Percentiles rank a stretch among this genome's conserved stretches.
phyloP scores from a whole-genome alignment of 306 rosid species.

The Lablab purpureus region DNA sequence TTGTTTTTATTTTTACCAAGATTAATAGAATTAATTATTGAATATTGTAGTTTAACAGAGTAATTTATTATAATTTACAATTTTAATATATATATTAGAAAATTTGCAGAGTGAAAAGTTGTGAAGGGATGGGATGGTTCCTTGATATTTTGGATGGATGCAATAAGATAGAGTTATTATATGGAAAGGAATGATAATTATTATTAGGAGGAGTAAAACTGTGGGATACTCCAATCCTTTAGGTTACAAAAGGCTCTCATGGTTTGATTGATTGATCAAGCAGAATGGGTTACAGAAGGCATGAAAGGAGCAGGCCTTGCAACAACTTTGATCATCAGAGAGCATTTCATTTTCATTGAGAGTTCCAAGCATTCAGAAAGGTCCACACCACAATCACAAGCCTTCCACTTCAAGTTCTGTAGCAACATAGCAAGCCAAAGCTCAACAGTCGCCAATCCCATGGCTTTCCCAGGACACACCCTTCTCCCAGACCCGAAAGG shows the following conservation, averaged over 20 bases:
- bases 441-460: slow-evolving; percentile 79
- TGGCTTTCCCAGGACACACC: slow-evolving; percentile 83
- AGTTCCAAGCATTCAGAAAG: slow-evolving; percentile 74
- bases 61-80: no score
- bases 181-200: background rate
- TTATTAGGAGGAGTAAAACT: background rate
- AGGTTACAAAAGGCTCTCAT: no score
- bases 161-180: no score
- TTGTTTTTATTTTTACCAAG: no score
- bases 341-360: slow-evolving; percentile 69
- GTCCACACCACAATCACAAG: slow-evolving; percentile 52
- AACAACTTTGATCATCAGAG: slow-evolving; percentile 58
- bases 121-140: no score
- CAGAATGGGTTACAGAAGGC: background rate
- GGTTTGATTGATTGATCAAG: background rate
- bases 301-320: background rate
- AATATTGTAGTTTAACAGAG: no score
- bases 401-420: slow-evolving; percentile 65
- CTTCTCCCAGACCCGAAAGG: slow-evolving; percentile 87
- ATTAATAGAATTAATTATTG: no score
- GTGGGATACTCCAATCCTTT: background rate
- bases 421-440: slow-evolving; percentile 77
- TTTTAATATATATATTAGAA: no score
- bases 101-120: no score
- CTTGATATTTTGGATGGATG: no score